Evolutionary conservation across 1,284 basidiomycete genomes (phyloP).

Genomic region (Ganoderma lingzhi): DNA sequence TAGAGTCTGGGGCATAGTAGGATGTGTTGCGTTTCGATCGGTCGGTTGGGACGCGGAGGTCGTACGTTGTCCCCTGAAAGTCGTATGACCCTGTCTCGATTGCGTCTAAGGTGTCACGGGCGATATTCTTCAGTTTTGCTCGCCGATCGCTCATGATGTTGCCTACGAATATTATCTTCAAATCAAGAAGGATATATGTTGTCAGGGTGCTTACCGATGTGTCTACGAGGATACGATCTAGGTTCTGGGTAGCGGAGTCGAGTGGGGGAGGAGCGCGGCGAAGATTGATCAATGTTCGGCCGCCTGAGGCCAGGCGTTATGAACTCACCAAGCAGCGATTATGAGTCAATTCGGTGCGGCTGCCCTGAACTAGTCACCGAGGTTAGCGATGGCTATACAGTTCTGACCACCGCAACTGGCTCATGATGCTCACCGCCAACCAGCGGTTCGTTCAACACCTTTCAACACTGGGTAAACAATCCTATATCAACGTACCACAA

Average conservation of each 20-base stretch:
- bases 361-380: neutral
- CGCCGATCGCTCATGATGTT: constrained; percentile 29
- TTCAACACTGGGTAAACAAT: neutral
- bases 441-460: too few relatives aligned
- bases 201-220: neutral
- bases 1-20: constrained; percentile 50
- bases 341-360: neutral
- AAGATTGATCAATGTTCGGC: neutral
- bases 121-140: constrained; percentile 36
- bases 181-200: neutral
- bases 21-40: constrained; percentile 49
- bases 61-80: constrained; percentile 35
- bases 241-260: too few relatives aligned
- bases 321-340: neutral
- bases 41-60: constrained; percentile 43
- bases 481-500: neutral
- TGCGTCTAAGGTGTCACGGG: constrained; percentile 42
- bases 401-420: neutral
- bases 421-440: too few relatives aligned
- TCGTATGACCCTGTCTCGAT: constrained; percentile 42
- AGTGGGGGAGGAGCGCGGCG: neutral
- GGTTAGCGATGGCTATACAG: neutral
- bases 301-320: neutral
- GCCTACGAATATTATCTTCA: neutral
- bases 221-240: neutral